Base-by-base conservation (phyloP, 495 filamentous ascomycete species). In the Neurospora sp. region DNA sequence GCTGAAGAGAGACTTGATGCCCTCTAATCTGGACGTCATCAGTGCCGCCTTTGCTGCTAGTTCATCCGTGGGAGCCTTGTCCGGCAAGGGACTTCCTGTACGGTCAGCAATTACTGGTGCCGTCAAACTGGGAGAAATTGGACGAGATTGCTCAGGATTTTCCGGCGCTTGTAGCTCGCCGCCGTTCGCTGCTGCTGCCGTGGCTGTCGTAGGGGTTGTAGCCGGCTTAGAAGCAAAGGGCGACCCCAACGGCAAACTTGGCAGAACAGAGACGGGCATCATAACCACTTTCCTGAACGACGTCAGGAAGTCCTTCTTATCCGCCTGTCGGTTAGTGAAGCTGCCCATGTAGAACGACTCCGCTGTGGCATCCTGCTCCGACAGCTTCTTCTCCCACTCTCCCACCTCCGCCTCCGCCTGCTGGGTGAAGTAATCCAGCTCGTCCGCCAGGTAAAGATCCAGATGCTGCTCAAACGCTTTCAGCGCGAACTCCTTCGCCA, bases 271-370 rank as follows among this genome's bases (percentile, higher is more conserved):
- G 39, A 98, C 94, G 31, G 96, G 96, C 90, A 97, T 94, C 92
- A 98, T 97, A 74, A 99, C 93, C 11, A 99, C 96, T 78, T 99
- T 98, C 81, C 94, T 98, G 85, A 99, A 99, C 2, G 94, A 96
- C 20, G 89, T 95, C 75, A 99, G 78, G 77, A 99, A 99, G 80
- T 99, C 96, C 61, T 91, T 90, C 80, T 99, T 99, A 78, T 96
- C 96, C 3, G 93, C 95, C 83, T 97, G 94, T 38, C 96, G 88
- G 74, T 94, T 97, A 35, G 71, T 72, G 78, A 98, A 88, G 77
- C 92, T 97, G 10, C 90, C 92, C 94, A 98, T 97, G 81, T 94
- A 93, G 77, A 96, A 95, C 0, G 93, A 94, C 80, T 98, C 95
- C 18, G 92, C 92, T 6, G 92, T 91, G 40, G 94, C 93, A 68